A percentile compares a stretch with the other conserved stretches of the same genome.
Evolutionary conservation across 2,329 filamentous ascomycete species (phyloP).

Genomic region (Paecilomyces fulvus): DNA sequence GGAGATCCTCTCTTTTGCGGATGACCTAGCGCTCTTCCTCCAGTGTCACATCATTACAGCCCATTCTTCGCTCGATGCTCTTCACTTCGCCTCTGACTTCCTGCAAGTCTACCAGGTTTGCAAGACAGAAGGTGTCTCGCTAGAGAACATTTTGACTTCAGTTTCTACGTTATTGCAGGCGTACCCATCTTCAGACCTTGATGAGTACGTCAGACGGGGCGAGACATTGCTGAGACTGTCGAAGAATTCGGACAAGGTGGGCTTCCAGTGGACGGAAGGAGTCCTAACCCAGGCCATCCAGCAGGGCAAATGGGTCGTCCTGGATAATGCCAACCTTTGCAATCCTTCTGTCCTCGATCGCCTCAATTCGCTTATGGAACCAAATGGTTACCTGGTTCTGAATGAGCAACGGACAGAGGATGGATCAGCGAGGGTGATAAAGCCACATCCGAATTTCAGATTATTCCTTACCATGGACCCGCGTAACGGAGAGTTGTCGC

Average conservation of each 20-base stretch:
- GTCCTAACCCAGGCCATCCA: slow-evolving; percentile 81
- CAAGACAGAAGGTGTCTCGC: slow-evolving; percentile 17
- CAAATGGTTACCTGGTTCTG: slow-evolving; percentile 76
- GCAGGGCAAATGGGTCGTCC: slow-evolving; percentile 80
- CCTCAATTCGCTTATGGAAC: slow-evolving; percentile 88
- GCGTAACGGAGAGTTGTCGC: slow-evolving; percentile 82
- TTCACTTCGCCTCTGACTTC: slow-evolving; percentile 14
- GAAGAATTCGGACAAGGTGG: slow-evolving; percentile 58
- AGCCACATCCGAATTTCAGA: slow-evolving; percentile 76
- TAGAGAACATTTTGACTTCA: slow-evolving; percentile 23
- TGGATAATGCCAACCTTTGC: slow-evolving; percentile 96
- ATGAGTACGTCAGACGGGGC: slow-evolving; percentile 41
- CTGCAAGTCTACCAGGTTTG: slow-evolving; percentile 26
- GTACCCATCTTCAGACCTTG: slow-evolving; percentile 40
- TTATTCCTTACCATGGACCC: slow-evolving; percentile 93
- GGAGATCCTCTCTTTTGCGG: slow-evolving; percentile 55
- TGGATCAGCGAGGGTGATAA: slow-evolving; percentile 70
- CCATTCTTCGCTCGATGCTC: slow-evolving; percentile 16
- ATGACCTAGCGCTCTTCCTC: slow-evolving; percentile 46
- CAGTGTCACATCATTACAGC: slow-evolving; percentile 31
- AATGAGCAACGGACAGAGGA: slow-evolving; percentile 85
- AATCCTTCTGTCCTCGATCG: slow-evolving; percentile 90
- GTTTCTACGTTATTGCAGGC: slow-evolving; percentile 31
- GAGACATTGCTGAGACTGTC: slow-evolving; percentile 46
- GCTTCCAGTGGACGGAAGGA: slow-evolving; percentile 95